Base-by-base conservation (phyloP, 2,329 filamentous ascomycete genomes). In the Lachnellula arida region DNA sequence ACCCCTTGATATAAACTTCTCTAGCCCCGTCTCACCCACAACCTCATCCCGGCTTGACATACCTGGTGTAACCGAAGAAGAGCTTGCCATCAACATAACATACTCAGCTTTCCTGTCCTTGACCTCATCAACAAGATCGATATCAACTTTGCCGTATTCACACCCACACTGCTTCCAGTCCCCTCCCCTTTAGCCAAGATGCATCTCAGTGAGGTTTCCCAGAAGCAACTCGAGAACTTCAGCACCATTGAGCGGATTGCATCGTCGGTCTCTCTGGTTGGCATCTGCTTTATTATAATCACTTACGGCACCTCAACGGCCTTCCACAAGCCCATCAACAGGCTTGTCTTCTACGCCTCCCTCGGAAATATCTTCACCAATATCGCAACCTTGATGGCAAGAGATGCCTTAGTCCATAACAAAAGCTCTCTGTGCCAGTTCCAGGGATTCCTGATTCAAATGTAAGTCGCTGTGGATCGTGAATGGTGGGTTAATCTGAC, bases 291-390 rank as follows among this genome's bases (percentile, higher is more conserved):
- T 68, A 87, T 91, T 66, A 83, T 93, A 53, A 64, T 76, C 54
- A 91, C 88, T 3, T 94, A 92, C 67, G 12, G 61, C 9, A 12
- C 35, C 12, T 62, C 58, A 2, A 79, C 77, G 15, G 78, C 79
- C 5, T 94, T 94, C 68, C 87, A 88, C 66, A 93, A 91, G 67
- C 88, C 89, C n/a, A 91, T 94, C 74, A 94, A 94, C 67, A 80
- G 90, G 17, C 78, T 95, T 0, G 85, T 93, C 9, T 93, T 95
- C 70, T 94, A 88, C 69, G 89, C 90, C 6, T 88, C 87, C 0
- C 87, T 89, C 67, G 90, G 89, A 8, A 95, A 96, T 66, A 78
- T 93, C 64, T 77, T 91, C 71, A 83, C 82, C 59, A 93, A 91
- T 69, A 79, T 90, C 17, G 89, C 85, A 1, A 91, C 89, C 0